phyloP scores from a whole-genome alignment of 208 protist species.

The Blechomonas ayalai region DNA sequence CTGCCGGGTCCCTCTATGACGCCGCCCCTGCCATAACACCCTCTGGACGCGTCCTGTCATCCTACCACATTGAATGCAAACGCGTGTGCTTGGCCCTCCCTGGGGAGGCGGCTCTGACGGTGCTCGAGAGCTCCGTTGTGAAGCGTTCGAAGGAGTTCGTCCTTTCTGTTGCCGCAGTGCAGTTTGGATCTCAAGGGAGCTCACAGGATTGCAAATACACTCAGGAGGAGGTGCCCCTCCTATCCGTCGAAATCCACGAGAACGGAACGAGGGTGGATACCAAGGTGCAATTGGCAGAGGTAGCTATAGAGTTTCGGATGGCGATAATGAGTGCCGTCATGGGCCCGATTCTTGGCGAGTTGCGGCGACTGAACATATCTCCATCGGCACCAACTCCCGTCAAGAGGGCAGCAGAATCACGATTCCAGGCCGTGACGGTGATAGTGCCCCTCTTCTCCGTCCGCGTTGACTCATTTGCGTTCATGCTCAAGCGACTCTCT shows the following conservation, averaged over 20 bases:
- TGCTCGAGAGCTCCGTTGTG: conserved; percentile 9
- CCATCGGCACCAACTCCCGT: conserved; percentile 1
- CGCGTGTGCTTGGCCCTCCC: conserved; percentile 28
- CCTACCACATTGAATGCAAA: conserved; percentile 34
- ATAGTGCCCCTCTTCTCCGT: conserved; percentile 11
- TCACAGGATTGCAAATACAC: conserved; percentile 1
- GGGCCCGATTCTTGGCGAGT: conserved; percentile 4
- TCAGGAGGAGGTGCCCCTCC: conserved; percentile 2
- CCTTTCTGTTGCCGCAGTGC: conserved; percentile 11
- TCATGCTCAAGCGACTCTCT: conserved; percentile 11
- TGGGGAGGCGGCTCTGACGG: conserved; percentile 2
- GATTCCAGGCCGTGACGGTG: conserved; percentile 11
- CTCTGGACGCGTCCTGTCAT: conserved; percentile 6
- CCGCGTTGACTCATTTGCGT: conserved; percentile 13
- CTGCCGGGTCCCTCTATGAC: not conserved
- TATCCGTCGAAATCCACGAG: conserved; percentile 3
- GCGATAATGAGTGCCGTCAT: not conserved
- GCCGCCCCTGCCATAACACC: conserved; percentile 4
- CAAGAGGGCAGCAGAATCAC: not conserved
- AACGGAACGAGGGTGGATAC: conserved; percentile 7
- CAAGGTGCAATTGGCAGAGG: conserved; percentile 9
- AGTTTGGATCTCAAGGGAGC: not conserved
- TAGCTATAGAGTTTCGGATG: conserved; percentile 3
- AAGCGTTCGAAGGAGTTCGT: conserved; percentile 8
- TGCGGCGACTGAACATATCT: conserved; percentile 4